A percentile compares a stretch with the other conserved stretches of the same genome.
Evolutionary conservation across 2,329 filamentous ascomycete genomes (phyloP).

Genomic region (Ophiostoma australiae): DNA sequence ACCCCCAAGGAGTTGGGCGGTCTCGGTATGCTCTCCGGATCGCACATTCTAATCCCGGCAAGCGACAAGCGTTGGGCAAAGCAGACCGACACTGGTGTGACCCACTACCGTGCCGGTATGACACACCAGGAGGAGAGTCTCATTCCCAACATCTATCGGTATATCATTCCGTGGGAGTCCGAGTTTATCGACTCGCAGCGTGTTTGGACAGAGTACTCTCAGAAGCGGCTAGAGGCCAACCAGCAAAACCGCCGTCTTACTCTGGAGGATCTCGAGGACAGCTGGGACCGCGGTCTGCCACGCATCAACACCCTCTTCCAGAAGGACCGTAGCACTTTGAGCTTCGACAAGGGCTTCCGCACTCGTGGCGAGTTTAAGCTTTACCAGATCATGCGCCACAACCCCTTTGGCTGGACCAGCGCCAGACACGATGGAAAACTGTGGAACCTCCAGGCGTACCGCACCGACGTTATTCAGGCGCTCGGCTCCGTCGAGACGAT

Average conservation of each 20-base stretch:
- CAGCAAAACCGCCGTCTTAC: slow-evolving; percentile 94
- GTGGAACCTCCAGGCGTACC: slow-evolving; percentile 85
- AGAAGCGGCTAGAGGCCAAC: slow-evolving; percentile 94
- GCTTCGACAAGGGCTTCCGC: slow-evolving; percentile 98
- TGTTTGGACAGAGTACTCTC: slow-evolving; percentile 98
- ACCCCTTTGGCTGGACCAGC: slow-evolving; percentile 99
- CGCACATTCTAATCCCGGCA: slow-evolving; percentile 93
- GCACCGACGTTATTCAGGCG: slow-evolving; percentile 95
- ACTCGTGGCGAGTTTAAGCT: slow-evolving; percentile 95
- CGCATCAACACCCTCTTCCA: slow-evolving; percentile 99
- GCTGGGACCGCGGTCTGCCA: slow-evolving; percentile 94
- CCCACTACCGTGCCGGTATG: slow-evolving; percentile 96
- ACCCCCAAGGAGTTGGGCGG: slow-evolving; percentile 97
- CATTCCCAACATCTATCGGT: slow-evolving; percentile 98
- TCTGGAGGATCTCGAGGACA: slow-evolving; percentile 93
- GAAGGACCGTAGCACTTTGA: slow-evolving; percentile 93
- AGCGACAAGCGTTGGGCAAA: slow-evolving; percentile 98
- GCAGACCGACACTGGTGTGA: slow-evolving; percentile 95
- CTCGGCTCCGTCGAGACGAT: slow-evolving; percentile 97
- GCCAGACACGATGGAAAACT: slow-evolving; percentile 95
- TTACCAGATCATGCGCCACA: slow-evolving; percentile 98
- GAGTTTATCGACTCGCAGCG: slow-evolving; percentile 99
- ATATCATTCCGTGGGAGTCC: slow-evolving; percentile 98
- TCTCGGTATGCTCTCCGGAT: slow-evolving; percentile 97
- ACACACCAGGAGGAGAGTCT: slow-evolving; percentile 95